These are phyloP conservation scores for Eragrostis curvula DNA, from an alignment of 176 grass and related monocot species.

Conservation along the genomic window DNA sequence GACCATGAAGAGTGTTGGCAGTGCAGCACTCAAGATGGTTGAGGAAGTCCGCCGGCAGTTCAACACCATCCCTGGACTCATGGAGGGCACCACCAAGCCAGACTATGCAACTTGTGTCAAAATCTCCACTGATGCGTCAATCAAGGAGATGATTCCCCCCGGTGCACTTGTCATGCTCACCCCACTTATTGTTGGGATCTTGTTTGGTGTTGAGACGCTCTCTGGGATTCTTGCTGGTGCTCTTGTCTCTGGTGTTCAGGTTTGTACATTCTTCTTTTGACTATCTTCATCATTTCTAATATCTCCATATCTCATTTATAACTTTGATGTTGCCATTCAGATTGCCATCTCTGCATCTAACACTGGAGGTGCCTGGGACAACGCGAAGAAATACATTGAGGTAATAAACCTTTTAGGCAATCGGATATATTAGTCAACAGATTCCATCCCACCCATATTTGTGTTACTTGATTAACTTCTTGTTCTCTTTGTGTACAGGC, in stretches of 20 bases:
- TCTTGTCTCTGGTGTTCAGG: conserved; percentile 95
- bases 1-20: conserved; percentile 98
- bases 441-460: neutral
- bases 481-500: conserved; percentile 57
- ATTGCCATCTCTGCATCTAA: conserved; percentile 98
- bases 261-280: conserved; percentile 19
- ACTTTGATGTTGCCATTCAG: conserved; percentile 37
- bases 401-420: conserved; percentile 39
- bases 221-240: conserved; percentile 90
- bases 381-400: conserved; percentile 96
- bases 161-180: conserved; percentile 93
- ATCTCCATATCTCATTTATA: neutral
- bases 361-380: conserved; percentile 95
- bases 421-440: neutral
- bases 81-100: conserved; percentile 86
- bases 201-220: conserved; percentile 91
- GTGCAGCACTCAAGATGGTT: conserved; percentile 92
- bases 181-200: conserved; percentile 77
- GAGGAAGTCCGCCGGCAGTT: conserved; percentile 95
- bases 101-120: conserved; percentile 96
- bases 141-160: conserved; percentile 94
- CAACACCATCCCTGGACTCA: conserved; percentile 79
- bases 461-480: neutral
- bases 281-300: neutral
- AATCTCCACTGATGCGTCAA: conserved; percentile 94